phyloP scores from a whole-genome alignment of 345 rosid species.

The Dipteronia sinensis region DNA sequence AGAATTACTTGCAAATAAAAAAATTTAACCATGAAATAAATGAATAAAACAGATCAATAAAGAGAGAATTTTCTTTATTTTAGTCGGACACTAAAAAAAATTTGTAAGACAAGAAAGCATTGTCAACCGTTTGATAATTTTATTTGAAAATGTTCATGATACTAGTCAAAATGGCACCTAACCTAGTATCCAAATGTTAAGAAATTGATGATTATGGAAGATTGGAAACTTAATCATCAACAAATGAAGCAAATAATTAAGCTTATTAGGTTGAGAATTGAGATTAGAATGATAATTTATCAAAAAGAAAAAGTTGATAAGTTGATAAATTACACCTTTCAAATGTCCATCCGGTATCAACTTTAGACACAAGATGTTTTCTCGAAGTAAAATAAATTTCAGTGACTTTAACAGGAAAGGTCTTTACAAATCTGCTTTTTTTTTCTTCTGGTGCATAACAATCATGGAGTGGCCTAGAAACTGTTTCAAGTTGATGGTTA shows the following conservation, averaged over 20 bases:
- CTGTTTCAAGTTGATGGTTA: too few species aligned
- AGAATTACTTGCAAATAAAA: too few species aligned
- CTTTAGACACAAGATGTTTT: neutral
- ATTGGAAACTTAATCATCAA: slow-evolving; percentile 24
- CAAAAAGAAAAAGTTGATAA: neutral
- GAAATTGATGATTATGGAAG: neutral
- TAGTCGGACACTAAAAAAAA: too few species aligned
- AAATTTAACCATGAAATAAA: too few species aligned
- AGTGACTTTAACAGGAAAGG: neutral
- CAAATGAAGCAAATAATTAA: slow-evolving; percentile 9
- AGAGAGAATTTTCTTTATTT: too few species aligned
- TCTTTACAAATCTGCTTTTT: slow-evolving; percentile 8
- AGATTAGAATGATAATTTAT: slow-evolving; percentile 19
- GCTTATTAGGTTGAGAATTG: slow-evolving; percentile 1
- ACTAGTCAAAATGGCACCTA: neutral
- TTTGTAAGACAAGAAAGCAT: neutral
- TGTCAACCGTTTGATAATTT: neutral
- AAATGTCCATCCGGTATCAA: neutral
- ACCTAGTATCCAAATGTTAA: neutral
- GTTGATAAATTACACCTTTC: neutral
- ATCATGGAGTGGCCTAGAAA: slow-evolving; percentile 1
- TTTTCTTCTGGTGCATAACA: too few species aligned
- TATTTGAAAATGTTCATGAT: too few species aligned
- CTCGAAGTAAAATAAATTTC: neutral
- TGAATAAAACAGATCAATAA: too few species aligned